Evolutionary conservation across 345 rosid species (phyloP), one percentile per base, ranked within the genome.

Genomic region (Dipteronia dyeriana): DNA sequence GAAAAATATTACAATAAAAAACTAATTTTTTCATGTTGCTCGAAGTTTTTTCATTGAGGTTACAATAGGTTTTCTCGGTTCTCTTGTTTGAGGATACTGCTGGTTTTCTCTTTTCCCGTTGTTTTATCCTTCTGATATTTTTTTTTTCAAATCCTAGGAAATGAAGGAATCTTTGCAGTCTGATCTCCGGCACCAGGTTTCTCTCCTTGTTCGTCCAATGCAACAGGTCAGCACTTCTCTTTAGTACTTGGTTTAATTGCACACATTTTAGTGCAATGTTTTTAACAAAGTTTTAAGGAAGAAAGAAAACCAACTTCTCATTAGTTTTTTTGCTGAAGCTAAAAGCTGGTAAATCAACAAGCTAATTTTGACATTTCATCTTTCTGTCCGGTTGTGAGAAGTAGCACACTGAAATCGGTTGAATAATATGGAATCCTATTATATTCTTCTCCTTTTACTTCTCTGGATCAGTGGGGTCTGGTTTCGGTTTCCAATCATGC

Each of bases 151-250:
- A 73, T 76, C 25, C 59, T 93, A 92, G 99, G 87, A 84, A 76
- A 75, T 94, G 87, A 96, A 91, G 92, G 90, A 86, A 78, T 89
- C 97, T 12, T 91, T 96, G 82, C 92, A 88, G 47, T 83, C 98
- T 70, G 90, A 92, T 62, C 86, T 87, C 71, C 89, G 94, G 57
- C 95, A 96, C 82, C 97, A 89, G 82, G 91, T 94, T 82, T 90
- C 99, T 63, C 91, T 90, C 76, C 91, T 94, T 61, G 88, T 94
- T 85, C 93, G 98, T 47, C 97, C 95, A 45, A 89, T 96, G 99
- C 95, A 92, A 71, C 97, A 92, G 97, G 99, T 94, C 69, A 82
- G 77, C n/a, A 41, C 8, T 41, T 41, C 9, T 41, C 11, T 41
- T 41, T 41, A 41, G 45, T 41, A 41, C 45, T 41, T 41, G 45